phyloP scores from a whole-genome alignment of 345 rosid genomes.

The Eucalyptus camaldulensis region DNA sequence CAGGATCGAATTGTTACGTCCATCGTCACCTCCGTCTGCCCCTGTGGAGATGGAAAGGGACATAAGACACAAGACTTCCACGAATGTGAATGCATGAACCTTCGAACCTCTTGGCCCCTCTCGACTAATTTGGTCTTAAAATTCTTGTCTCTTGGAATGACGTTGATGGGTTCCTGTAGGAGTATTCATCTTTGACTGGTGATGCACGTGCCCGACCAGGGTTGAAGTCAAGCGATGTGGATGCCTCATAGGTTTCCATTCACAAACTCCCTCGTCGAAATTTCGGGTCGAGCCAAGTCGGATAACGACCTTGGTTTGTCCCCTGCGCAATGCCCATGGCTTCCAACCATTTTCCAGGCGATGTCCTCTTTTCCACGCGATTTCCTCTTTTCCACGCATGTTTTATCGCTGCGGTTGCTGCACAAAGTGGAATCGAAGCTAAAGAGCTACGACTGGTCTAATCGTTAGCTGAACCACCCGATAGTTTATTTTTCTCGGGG shows the following conservation, averaged over 20 bases:
- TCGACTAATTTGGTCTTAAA: background rate
- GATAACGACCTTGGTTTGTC: background rate
- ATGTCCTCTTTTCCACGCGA: background rate
- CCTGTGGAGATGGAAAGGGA: background rate
- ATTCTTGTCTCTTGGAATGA: background rate
- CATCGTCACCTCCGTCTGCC: background rate
- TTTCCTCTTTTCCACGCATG: background rate
- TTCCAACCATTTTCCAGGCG: background rate
- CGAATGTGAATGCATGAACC: background rate
- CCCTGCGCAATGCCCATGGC: background rate
- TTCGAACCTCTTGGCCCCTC: background rate
- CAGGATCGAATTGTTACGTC: background rate
- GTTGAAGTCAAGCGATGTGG: background rate
- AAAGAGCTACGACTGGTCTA: background rate
- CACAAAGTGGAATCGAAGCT: background rate
- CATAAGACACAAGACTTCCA: background rate
- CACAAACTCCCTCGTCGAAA: background rate
- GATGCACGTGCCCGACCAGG: background rate
- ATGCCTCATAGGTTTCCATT: background rate
- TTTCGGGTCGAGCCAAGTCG: background rate
- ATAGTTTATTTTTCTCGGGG: background rate
- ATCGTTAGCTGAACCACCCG: background rate
- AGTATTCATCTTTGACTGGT: background rate
- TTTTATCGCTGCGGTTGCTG: background rate
- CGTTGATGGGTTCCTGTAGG: background rate